Evolutionary conservation across 768 basidiomycete species (phyloP), one percentile per base, ranked within the genome.

Genomic region (Naganishia vaughanmartiniae): DNA sequence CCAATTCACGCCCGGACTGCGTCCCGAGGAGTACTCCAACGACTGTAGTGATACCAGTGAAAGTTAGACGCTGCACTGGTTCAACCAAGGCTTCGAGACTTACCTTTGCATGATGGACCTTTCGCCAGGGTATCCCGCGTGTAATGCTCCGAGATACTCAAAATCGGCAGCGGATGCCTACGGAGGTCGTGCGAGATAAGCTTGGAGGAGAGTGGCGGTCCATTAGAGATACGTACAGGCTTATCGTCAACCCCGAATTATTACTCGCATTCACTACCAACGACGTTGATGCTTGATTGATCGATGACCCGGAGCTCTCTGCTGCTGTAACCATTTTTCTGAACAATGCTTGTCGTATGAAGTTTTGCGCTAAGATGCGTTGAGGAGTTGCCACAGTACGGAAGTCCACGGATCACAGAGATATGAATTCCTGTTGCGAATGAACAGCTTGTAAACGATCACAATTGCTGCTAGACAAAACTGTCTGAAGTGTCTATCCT

Each of bases 121-220:
- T 65, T 55, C 34, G 58, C 55, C 39, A 72, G 66, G n/a, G 30
- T 42, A 70, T 88, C 83, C 72, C 96, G 87, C 53, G 91, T 95
- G 76, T 91, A 85, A 83, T 98, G 95, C 77, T 98, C 96, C 0
- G 94, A 96, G 76, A 98, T 90, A 81, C 93, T 96, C 73, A 99
- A 86, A 78, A 99, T 93, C 12, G 96, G 93, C 17, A 98, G 85
- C 45, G 96, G 95, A 81, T 98, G 96, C 67, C 94, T 98, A 45
- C 3, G 21, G 39, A 45, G 46, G n/a, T 77, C 4, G 17, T 19
- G 1, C 0, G 30, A 24, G 42, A 12, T 39, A 26, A 58, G 36
- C 7, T 24, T 31, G 24, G 26, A n/a, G 17, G 12, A 34, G 14
- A n/a, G 36, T 28, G 30, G 34, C 28, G 26, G 10, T 11, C 12